Percentiles rank a stretch among this genome's conserved stretches.
Evolutionary conservation across 106 monocot species (phyloP).

Genomic region (Platanthera zijinensis): DNA sequence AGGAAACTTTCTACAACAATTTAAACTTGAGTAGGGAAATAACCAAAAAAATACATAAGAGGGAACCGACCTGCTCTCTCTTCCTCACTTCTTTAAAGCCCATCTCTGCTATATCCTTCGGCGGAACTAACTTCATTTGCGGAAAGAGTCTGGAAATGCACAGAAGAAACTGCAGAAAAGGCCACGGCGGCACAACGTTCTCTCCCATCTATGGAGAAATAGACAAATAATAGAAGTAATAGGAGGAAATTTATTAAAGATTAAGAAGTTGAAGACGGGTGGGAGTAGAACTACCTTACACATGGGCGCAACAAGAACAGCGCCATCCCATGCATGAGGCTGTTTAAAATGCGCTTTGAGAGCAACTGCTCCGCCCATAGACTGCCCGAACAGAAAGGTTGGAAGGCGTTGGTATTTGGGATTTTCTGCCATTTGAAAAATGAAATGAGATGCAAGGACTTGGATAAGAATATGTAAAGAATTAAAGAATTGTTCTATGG

Average conservation of each 20-base stretch:
- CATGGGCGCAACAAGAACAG: constrained; percentile 93
- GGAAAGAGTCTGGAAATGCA: constrained; percentile 62
- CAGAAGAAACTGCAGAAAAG: constrained; percentile 53
- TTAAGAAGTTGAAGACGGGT: background rate
- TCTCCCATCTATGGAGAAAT: constrained; percentile 59
- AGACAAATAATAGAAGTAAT: background rate
- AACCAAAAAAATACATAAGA: background rate
- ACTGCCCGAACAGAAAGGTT: constrained; percentile 86
- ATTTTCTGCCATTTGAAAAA: constrained; percentile 40
- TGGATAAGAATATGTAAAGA: background rate
- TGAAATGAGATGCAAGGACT: background rate
- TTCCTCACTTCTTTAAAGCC: constrained; percentile 80
- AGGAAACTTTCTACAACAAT: background rate
- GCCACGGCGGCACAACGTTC: constrained; percentile 75
- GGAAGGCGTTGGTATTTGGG: constrained; percentile 66
- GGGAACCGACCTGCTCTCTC: constrained; percentile 55
- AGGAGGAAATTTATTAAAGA: background rate
- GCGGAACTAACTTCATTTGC: constrained; percentile 65
- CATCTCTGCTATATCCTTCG: constrained; percentile 80
- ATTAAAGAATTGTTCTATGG: too few species aligned
- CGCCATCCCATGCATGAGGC: constrained; percentile 72
- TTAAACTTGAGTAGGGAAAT: background rate
- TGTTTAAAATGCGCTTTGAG: constrained; percentile 79
- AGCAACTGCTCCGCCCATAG: constrained; percentile 95
- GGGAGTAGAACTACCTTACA: constrained; percentile 55